Conservation (phyloP, 495 filamentous ascomycete species). For the Jackrogersella multiformis region DNA sequence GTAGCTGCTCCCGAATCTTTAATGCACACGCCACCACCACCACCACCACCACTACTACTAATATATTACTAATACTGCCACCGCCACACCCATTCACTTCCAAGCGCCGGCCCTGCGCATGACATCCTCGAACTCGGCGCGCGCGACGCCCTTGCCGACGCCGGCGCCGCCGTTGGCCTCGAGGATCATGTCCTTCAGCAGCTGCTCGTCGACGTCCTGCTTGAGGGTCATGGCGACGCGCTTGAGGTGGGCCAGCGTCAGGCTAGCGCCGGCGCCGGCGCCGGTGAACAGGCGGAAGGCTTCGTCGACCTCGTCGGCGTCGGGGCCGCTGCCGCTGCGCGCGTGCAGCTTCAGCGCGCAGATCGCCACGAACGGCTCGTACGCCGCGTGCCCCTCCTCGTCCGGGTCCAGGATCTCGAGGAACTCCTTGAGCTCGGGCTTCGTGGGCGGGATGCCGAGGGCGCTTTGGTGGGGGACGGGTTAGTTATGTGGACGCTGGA, state of each 20-base stretch:
- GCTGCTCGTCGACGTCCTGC: slow-evolving; percentile 80
- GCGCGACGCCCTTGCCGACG: slow-evolving; percentile 73
- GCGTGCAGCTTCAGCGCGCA: slow-evolving; percentile 82
- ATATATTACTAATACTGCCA: too few relatives aligned
- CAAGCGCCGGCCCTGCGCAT: slow-evolving; percentile 87
- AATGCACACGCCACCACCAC: too few relatives aligned
- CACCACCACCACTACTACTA: too few relatives aligned
- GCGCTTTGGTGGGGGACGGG: slow-evolving; percentile 68
- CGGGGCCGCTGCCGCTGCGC: slow-evolving; percentile 59
- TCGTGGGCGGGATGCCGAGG: slow-evolving; percentile 72
- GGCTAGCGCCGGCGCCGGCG: slow-evolving; percentile 57
- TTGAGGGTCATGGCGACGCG: slow-evolving; percentile 82
- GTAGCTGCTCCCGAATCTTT: too few relatives aligned
- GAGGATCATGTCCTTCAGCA: slow-evolving; percentile 89
- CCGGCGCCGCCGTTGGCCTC: slow-evolving; percentile 88
- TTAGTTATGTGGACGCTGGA: neutral
- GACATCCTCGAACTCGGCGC: slow-evolving; percentile 84
- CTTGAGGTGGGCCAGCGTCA: slow-evolving; percentile 78
- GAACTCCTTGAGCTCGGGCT: slow-evolving; percentile 75
- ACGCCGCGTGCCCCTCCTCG: slow-evolving; percentile 76
- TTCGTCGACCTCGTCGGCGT: slow-evolving; percentile 72
- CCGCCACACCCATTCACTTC: slow-evolving; percentile 50
- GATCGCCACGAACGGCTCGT: slow-evolving; percentile 80
- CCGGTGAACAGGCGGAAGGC: slow-evolving; percentile 78
- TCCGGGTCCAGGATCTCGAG: slow-evolving; percentile 82